These are phyloP conservation scores for Amauroascus niger DNA, from an alignment of 2,329 filamentous ascomycete genomes.

Conservation along the genomic window DNA sequence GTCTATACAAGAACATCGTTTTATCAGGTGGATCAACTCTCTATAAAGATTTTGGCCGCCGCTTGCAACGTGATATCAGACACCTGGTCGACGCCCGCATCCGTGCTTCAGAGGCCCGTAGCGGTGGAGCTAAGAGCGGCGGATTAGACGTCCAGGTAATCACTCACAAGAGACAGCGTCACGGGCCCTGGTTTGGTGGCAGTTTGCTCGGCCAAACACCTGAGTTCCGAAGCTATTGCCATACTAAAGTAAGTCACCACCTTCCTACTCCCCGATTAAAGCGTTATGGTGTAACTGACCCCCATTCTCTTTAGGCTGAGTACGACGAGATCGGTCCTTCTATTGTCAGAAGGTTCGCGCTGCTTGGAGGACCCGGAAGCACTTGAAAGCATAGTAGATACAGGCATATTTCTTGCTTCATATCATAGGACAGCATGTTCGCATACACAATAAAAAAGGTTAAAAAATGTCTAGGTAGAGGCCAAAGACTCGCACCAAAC, in stretches of 20 bases:
- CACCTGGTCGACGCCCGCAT: slow-evolving; percentile 91
- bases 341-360: slow-evolving; percentile 87
- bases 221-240: slow-evolving; percentile 97
- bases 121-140: slow-evolving; percentile 84
- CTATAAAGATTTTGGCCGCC: slow-evolving; percentile 95
- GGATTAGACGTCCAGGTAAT: slow-evolving; percentile 96
- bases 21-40: slow-evolving; percentile 92
- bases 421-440: background rate
- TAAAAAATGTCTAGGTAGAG: background rate
- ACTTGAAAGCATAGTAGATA: slow-evolving; percentile 22
- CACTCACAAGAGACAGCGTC: slow-evolving; percentile 90
- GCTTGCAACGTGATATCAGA: slow-evolving; percentile 93
- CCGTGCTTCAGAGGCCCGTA: slow-evolving; percentile 79
- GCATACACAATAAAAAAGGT: background rate
- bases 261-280: slow-evolving; percentile 1
- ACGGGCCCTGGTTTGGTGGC: slow-evolving; percentile 97
- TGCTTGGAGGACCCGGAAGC: slow-evolving; percentile 78
- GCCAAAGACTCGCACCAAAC: background rate
- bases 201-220: slow-evolving; percentile 93
- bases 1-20: slow-evolving; percentile 99
- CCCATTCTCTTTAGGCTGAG: slow-evolving; percentile 36
- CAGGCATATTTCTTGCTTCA: background rate
- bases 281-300: background rate
- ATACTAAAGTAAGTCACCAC: slow-evolving; percentile 58
- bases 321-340: slow-evolving; percentile 95